phyloP scores from a whole-genome alignment of 2,329 filamentous ascomycete species.

The Penicillium freii region DNA sequence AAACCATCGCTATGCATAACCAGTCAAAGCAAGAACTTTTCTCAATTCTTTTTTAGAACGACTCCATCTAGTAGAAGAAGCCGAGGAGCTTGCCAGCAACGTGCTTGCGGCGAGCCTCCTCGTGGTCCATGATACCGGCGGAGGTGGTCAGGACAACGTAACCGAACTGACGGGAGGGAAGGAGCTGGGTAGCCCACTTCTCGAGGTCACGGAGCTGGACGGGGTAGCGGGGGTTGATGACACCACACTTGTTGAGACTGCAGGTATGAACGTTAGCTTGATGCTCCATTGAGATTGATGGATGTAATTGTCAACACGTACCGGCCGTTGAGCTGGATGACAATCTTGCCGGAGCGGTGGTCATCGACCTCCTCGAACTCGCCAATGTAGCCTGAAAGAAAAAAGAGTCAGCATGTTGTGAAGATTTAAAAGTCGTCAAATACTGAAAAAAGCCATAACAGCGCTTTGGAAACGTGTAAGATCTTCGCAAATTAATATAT shows the following conservation, averaged over 20 bases:
- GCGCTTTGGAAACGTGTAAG: conserved; percentile 91
- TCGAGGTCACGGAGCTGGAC: conserved; percentile 95
- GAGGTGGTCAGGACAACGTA: conserved; percentile 99
- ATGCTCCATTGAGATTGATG: background rate
- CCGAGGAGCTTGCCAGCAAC: conserved; percentile 98
- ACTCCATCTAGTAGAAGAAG: conserved; percentile 85
- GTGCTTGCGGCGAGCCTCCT: conserved; percentile 98
- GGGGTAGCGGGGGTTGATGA: conserved; percentile 99
- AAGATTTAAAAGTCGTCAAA: conserved; percentile 90
- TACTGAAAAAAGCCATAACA: conserved; percentile 49
- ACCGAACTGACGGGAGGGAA: conserved; percentile 99
- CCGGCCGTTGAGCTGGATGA: conserved; percentile 98
- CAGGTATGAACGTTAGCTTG: conserved; percentile 14
- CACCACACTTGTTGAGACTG: conserved; percentile 94
- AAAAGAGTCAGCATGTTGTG: conserved; percentile 72
- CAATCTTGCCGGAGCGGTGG: conserved; percentile 99
- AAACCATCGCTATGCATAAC: conserved; percentile 19
- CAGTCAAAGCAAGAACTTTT: conserved; percentile 32
- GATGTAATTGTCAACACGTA: conserved; percentile 32
- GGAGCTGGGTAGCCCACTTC: conserved; percentile 99
- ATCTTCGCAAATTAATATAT: conserved; percentile 84
- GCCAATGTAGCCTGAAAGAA: conserved; percentile 82
- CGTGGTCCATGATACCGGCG: conserved; percentile 99
- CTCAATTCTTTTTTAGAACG: conserved; percentile 24
- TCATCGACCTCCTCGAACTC: conserved; percentile 99